Percentiles rank a stretch among this genome's conserved stretches.
Evolutionary conservation across 2,329 filamentous ascomycete genomes (phyloP).

Genomic region (Emmonsiellopsis sp.): DNA sequence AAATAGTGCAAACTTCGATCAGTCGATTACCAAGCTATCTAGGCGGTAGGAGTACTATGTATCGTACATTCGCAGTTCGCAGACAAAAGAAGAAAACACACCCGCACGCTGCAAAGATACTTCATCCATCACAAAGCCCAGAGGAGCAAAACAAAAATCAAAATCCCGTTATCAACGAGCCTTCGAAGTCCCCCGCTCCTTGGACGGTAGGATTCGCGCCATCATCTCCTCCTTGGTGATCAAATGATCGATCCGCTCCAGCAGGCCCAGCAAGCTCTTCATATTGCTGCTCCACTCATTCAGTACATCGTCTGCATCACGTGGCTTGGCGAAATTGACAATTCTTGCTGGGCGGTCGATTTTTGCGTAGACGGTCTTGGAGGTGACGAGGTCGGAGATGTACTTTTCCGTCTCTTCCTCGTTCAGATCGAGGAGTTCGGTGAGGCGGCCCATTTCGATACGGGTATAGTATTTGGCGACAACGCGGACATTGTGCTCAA

Average conservation of each 20-base stretch:
- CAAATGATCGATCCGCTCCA: constrained; percentile 91
- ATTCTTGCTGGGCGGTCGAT: constrained; percentile 89
- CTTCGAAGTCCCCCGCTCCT: constrained; percentile 25
- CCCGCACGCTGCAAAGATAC: neutral
- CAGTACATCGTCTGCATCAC: constrained; percentile 88
- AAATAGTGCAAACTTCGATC: neutral
- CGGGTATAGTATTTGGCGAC: constrained; percentile 98
- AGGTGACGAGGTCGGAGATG: constrained; percentile 91
- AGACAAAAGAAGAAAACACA: neutral
- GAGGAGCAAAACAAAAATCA: neutral
- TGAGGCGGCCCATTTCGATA: constrained; percentile 84
- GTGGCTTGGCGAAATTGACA: constrained; percentile 88
- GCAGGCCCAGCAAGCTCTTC: constrained; percentile 76
- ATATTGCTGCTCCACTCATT: constrained; percentile 99
- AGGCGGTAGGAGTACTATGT: neutral
- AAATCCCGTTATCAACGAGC: constrained; percentile 19
- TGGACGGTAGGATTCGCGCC: constrained; percentile 75
- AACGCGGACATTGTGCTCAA: constrained; percentile 97
- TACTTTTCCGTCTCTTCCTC: constrained; percentile 98
- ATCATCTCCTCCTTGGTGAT: constrained; percentile 99
- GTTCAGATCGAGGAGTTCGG: constrained; percentile 78
- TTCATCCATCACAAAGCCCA: neutral
- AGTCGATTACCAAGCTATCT: neutral
- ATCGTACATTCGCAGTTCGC: constrained; percentile 3
- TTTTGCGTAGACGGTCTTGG: constrained; percentile 95